Percentiles rank a stretch among this genome's conserved stretches.
Conservation (phyloP, 2,329 filamentous ascomycete species). For the Cladobotryum protrusum region DNA sequence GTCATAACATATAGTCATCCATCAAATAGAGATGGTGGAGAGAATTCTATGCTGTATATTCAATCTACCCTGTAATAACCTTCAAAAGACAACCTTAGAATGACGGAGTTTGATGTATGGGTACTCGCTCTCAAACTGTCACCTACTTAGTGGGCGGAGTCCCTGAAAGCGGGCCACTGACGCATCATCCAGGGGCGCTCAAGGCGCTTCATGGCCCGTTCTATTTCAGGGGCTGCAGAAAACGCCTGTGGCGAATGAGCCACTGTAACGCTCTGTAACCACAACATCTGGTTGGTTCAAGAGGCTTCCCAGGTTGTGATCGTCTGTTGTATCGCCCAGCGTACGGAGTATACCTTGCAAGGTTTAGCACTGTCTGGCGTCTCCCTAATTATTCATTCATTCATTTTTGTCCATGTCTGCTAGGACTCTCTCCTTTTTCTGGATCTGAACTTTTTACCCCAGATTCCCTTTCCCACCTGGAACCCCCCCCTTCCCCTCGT, state of each 20-base stretch:
- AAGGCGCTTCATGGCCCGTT: background rate
- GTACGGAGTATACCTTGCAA: background rate
- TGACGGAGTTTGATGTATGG: no score
- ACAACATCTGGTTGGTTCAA: background rate
- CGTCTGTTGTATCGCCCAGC: background rate
- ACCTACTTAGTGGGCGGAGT: no score
- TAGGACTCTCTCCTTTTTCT: background rate
- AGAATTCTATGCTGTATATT: background rate
- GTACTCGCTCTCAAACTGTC: no score
- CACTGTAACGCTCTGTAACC: background rate
- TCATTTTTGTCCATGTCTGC: background rate
- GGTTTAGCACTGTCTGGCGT: background rate
- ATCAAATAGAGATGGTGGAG: no score
- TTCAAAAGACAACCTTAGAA: no score
- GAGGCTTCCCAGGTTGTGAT: background rate
- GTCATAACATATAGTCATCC: no score
- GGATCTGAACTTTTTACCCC: background rate
- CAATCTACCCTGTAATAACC: slow-evolving; percentile 1
- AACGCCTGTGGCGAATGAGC: slow-evolving; percentile 6
- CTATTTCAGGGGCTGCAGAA: slow-evolving; percentile 10
- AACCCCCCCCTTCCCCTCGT: slow-evolving; percentile 9
- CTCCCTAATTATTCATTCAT: background rate
- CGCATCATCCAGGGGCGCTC: slow-evolving; percentile 9
- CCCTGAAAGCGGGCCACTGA: slow-evolving; percentile 4
- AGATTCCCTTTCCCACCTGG: slow-evolving; percentile 4